phyloP scores from a whole-genome alignment of 148 eudicot species.

The Chenopodium quinoa region DNA sequence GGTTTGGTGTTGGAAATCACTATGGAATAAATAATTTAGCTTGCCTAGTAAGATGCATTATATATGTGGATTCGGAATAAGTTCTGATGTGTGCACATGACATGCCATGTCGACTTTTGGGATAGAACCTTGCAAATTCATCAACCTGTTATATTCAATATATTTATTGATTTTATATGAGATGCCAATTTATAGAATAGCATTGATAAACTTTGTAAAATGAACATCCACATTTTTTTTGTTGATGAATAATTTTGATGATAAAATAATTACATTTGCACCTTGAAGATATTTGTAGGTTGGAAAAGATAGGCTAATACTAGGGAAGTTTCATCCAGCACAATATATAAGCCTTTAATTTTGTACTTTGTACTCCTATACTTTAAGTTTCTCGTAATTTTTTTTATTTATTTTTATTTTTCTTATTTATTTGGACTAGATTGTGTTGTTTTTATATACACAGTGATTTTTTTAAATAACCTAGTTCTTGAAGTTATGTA shows the following conservation, averaged over 20 bases:
- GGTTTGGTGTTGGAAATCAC: too few species aligned
- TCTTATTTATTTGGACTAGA: too few species aligned
- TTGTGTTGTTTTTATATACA: too few species aligned
- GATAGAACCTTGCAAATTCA: neutral
- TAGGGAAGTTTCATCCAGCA: neutral
- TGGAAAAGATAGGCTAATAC: neutral
- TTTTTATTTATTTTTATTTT: too few species aligned
- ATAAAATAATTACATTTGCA: neutral
- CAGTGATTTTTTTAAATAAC: too few species aligned
- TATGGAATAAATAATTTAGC: too few species aligned
- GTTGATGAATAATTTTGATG: neutral
- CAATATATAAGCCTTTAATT: too few species aligned
- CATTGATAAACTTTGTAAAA: neutral
- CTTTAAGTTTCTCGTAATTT: too few species aligned
- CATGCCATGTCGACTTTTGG: neutral
- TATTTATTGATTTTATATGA: too few species aligned
- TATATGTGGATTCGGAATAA: neutral
- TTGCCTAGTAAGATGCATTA: too few species aligned
- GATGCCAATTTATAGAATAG: neutral
- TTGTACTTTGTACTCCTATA: too few species aligned
- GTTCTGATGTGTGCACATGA: neutral
- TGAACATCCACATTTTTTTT: neutral
- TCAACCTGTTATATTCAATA: neutral
- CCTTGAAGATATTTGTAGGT: neutral
- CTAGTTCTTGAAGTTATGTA: too few species aligned